A percentile compares a stretch with the other conserved stretches of the same genome.
phyloP scores from a whole-genome alignment of 257 asterid genomes.

The Thymus quinquecostatus region DNA sequence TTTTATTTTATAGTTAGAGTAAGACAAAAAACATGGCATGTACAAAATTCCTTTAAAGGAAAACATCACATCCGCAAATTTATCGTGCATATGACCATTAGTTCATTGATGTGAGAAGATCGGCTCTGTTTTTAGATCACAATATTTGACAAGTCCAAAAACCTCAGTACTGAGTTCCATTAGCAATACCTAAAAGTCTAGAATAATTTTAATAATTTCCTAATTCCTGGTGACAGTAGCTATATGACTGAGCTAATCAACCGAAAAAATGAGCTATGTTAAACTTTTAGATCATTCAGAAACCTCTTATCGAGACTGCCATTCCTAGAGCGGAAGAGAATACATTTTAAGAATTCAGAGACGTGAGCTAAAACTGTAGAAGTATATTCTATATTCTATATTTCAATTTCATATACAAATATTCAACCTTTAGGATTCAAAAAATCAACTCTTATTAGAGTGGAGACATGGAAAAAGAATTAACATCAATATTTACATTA shows the following conservation, averaged over 20 bases:
- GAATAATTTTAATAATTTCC: not conserved
- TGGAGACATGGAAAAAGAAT: not conserved
- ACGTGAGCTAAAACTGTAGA: conserved; percentile 13
- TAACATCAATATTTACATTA: not conserved
- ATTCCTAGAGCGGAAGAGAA: not conserved
- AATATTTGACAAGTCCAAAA: not conserved
- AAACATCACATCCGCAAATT: too few relatives aligned
- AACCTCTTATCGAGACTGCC: conserved; percentile 9
- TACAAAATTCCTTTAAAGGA: too few relatives aligned
- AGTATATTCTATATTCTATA: conserved; percentile 5
- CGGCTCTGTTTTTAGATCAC: too few relatives aligned
- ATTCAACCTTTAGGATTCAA: not conserved
- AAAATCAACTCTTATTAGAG: too few relatives aligned
- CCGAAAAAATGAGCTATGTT: not conserved
- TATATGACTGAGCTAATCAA: not conserved
- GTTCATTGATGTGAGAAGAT: not conserved
- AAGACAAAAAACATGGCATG: too few relatives aligned
- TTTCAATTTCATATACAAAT: not conserved
- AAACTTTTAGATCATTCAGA: not conserved
- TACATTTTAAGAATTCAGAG: conserved; percentile 9
- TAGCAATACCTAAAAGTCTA: not conserved
- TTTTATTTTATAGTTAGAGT: not conserved
- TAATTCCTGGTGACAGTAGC: not conserved
- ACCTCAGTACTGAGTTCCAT: not conserved
- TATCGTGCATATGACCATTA: not conserved